phyloP scores from a whole-genome alignment of 2,329 filamentous ascomycete species.

The Fusarium duplospermum region DNA sequence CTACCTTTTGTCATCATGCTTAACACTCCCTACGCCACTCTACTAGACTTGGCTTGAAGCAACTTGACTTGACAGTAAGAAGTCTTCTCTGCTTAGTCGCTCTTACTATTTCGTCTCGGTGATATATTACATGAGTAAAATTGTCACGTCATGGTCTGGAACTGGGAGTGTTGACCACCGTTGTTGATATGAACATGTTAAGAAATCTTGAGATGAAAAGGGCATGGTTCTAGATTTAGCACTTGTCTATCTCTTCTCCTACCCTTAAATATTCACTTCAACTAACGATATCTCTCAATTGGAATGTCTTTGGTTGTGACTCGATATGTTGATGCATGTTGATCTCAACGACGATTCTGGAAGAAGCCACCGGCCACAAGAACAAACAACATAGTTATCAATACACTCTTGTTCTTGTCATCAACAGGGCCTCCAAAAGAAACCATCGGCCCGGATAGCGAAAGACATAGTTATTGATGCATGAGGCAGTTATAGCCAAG shows the following conservation, averaged over 20 bases:
- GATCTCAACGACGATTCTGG: neutral
- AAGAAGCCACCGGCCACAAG: neutral
- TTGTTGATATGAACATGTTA: neutral
- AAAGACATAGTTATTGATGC: no score
- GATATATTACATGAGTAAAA: neutral
- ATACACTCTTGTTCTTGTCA: no score
- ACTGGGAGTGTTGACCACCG: neutral
- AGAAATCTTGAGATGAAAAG: neutral
- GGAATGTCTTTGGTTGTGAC: neutral
- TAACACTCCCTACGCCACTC: neutral
- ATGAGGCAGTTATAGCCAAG: neutral
- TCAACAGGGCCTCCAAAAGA: no score
- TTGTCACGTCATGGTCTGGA: neutral
- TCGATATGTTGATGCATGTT: neutral
- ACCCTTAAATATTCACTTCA: neutral
- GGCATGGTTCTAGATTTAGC: neutral
- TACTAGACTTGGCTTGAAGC: neutral
- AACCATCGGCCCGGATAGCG: no score
- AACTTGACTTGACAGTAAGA: neutral
- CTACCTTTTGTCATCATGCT: neutral
- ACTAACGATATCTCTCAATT: neutral
- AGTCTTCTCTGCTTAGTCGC: neutral
- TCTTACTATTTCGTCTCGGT: neutral
- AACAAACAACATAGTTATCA: neutral
- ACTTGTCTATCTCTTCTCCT: neutral